Percentiles rank a stretch among this genome's conserved stretches.
phyloP scores from a whole-genome alignment of 139 green algal species.

The Haematococcus sp. region DNA sequence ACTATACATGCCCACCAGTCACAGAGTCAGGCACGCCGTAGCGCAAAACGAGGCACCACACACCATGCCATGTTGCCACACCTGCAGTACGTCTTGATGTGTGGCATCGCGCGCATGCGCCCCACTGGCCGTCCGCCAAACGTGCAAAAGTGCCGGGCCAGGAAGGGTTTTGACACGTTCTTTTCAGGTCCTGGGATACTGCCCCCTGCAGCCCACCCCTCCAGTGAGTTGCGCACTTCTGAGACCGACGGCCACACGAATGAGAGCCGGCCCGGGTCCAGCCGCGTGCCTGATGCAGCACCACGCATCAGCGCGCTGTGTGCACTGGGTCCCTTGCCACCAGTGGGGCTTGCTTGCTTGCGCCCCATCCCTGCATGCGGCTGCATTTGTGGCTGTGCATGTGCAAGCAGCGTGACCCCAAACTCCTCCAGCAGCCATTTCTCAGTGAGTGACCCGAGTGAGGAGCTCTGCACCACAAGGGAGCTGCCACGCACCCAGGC shows the following conservation, averaged over 20 bases:
- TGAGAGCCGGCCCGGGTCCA: too few relatives aligned
- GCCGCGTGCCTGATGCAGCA: too few relatives aligned
- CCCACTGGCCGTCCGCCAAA: constrained; percentile 54
- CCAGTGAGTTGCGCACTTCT: constrained; percentile 61
- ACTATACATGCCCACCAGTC: too few relatives aligned
- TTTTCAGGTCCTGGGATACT: constrained; percentile 57
- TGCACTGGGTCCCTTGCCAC: too few relatives aligned
- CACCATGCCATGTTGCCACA: too few relatives aligned
- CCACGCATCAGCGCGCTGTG: too few relatives aligned
- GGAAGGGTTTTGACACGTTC: constrained; percentile 69
- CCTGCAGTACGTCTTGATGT: constrained; percentile 77
- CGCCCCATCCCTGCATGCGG: too few relatives aligned
- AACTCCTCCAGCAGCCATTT: constrained; percentile 69
- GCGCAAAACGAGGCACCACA: too few relatives aligned
- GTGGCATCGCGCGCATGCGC: constrained; percentile 71
- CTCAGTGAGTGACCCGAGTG: constrained; percentile 60
- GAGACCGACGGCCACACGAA: constrained; percentile 36
- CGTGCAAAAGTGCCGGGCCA: constrained; percentile 45
- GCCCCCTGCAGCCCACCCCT: constrained; percentile 67
- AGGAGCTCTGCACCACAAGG: constrained; percentile 67
- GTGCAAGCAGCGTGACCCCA: constrained; percentile 40
- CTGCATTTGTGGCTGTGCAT: not conserved
- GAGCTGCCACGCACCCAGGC: constrained; percentile 13
- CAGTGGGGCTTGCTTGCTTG: too few relatives aligned
- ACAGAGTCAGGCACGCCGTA: too few relatives aligned